Percentiles rank a stretch among this genome's conserved stretches.
Evolutionary conservation across 805 yeast genomes (phyloP).

Genomic region (Kurtzmaniella fragi): DNA sequence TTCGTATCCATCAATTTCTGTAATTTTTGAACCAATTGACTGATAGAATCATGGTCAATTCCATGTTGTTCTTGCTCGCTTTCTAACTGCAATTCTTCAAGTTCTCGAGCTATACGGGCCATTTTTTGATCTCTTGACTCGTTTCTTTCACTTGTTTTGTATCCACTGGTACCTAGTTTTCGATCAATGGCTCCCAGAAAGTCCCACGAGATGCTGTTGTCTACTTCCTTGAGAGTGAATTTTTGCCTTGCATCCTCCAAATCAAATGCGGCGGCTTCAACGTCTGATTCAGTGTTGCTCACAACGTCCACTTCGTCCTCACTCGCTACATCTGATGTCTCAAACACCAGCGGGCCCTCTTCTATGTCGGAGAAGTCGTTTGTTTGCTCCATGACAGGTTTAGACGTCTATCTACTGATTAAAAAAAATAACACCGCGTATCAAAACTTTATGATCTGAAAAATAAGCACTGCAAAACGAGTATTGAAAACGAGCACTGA

Average conservation of each 20-base stretch:
- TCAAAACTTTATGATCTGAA: too few relatives aligned
- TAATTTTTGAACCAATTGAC: too few relatives aligned
- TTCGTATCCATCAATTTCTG: too few relatives aligned
- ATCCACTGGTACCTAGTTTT: conserved; percentile 20
- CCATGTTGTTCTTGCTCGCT: background rate
- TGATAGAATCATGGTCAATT: conserved; percentile 2
- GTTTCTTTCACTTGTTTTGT: conserved; percentile 13
- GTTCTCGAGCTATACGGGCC: conserved; percentile 32
- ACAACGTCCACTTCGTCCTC: conserved; percentile 13
- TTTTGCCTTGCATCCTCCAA: conserved; percentile 12
- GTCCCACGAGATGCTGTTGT: conserved; percentile 22
- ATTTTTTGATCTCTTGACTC: conserved; percentile 38
- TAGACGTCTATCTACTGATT: too few relatives aligned
- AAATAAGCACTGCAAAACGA: too few relatives aligned
- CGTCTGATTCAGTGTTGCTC: conserved; percentile 6
- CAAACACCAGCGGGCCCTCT: conserved; percentile 29
- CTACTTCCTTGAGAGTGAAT: conserved; percentile 21
- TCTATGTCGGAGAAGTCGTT: conserved; percentile 15
- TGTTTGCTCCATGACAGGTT: too few relatives aligned
- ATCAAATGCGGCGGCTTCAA: conserved; percentile 11
- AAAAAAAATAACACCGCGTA: too few relatives aligned
- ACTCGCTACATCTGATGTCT: conserved; percentile 43
- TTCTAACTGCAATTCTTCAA: conserved; percentile 24
- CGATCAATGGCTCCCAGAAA: conserved; percentile 29
- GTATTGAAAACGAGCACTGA: too few relatives aligned